Percentiles rank a stretch among this genome's conserved stretches.
phyloP scores from a whole-genome alignment of 2,329 filamentous ascomycete species.

The Ilyonectria mors-panacis region DNA sequence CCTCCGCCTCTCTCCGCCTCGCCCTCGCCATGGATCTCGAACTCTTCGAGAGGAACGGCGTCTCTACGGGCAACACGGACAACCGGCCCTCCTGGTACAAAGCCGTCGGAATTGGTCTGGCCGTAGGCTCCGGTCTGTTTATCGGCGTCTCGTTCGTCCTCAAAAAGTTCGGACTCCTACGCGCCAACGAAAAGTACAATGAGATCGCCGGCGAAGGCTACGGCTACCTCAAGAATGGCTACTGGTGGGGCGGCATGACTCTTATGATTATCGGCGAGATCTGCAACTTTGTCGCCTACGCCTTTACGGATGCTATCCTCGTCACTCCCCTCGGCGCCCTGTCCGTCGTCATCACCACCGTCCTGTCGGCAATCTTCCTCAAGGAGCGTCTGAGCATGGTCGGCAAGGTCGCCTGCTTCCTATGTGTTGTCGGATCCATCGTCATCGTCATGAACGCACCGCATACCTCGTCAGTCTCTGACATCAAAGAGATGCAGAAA shows the following conservation, averaged over 20 bases:
- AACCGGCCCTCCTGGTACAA: constrained; percentile 77
- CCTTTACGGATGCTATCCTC: constrained; percentile 95
- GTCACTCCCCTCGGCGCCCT: constrained; percentile 93
- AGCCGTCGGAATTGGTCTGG: constrained; percentile 86
- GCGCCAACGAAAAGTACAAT: constrained; percentile 95
- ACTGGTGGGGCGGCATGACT: constrained; percentile 96
- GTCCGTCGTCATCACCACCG: constrained; percentile 91
- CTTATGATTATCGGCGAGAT: constrained; percentile 97
- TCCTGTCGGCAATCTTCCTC: constrained; percentile 93
- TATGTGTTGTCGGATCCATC: constrained; percentile 93
- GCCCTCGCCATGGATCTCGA: constrained; percentile 41
- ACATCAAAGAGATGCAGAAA: constrained; percentile 92
- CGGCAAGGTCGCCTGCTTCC: constrained; percentile 95
- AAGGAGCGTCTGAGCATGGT: constrained; percentile 97
- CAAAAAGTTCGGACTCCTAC: constrained; percentile 93
- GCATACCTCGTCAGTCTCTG: constrained; percentile 83
- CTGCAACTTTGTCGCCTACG: constrained; percentile 97
- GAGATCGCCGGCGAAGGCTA: constrained; percentile 97
- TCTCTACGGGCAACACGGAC: constrained; percentile 28
- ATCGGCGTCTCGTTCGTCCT: constrained; percentile 96
- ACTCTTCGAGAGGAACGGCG: constrained; percentile 43
- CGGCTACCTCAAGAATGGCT: constrained; percentile 94
- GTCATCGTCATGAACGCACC: constrained; percentile 97
- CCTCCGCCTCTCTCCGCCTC: constrained; percentile 19
- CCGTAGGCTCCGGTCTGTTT: constrained; percentile 89